These are phyloP conservation scores for Thelonectria blattea DNA, from an alignment of 2,329 filamentous ascomycete genomes.

Conservation along the genomic window DNA sequence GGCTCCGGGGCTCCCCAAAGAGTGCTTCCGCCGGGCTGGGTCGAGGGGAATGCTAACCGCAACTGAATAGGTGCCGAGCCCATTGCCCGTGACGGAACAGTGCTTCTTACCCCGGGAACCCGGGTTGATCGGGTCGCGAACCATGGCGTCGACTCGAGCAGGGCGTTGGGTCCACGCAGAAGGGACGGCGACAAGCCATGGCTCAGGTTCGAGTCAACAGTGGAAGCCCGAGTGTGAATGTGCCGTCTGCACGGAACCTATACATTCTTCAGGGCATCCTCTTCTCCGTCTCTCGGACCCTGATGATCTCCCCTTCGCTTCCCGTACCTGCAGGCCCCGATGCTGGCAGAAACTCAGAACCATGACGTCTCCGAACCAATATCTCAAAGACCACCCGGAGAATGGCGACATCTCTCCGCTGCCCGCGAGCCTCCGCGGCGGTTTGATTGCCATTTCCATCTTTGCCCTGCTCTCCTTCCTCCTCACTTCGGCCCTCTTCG, in stretches of 20 bases:
- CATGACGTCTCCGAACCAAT: constrained; percentile 21
- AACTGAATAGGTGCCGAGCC: neutral
- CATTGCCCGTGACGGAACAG: constrained; percentile 1
- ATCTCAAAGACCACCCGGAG: constrained; percentile 21
- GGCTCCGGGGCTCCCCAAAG: neutral
- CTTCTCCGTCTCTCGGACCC: neutral
- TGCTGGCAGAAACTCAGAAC: constrained; percentile 5
- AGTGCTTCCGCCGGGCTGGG: neutral
- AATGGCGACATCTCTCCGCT: constrained; percentile 33
- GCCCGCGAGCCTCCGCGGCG: constrained; percentile 26
- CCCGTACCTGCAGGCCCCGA: neutral
- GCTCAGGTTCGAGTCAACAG: neutral
- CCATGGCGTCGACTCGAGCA: neutral
- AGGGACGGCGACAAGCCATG: neutral
- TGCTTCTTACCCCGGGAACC: neutral
- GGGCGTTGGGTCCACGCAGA: neutral
- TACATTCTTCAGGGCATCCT: neutral
- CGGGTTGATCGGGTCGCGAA: constrained; percentile 1
- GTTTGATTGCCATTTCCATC: constrained; percentile 38
- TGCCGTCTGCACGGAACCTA: neutral
- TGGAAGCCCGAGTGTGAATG: neutral
- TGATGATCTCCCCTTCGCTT: neutral
- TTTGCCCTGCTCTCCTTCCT: constrained; percentile 41
- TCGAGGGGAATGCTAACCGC: neutral
- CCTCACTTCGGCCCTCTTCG: constrained; percentile 35